Base-by-base conservation (phyloP, 495 filamentous ascomycete species). In the Lasiosphaeris hirsuta region DNA sequence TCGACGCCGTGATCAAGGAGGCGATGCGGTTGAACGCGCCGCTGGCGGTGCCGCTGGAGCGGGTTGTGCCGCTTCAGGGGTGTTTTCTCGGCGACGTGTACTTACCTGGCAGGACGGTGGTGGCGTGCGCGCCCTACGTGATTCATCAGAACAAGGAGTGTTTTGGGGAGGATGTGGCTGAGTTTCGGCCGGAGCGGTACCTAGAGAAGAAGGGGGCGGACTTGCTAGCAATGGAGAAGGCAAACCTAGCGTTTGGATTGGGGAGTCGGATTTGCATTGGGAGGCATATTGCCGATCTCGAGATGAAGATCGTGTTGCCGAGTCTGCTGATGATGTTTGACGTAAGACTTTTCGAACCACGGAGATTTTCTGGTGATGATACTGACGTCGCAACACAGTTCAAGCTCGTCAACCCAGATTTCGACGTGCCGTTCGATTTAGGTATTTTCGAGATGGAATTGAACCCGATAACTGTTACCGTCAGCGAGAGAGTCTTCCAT, bases 291-390 rank as follows among this genome's bases (percentile, higher is more conserved):
- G 78, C 78, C 38, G 67, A 81, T 57, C 51, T 88, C 62, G 84
- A 87, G 67, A 80, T 87, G 45, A 83, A 85, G 58, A 86, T 87
- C 67, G 60, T 87, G 10, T 75, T 87, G 36, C 83, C 86, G 39
- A 81, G 78, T 36, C 71, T 88, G 44, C 69, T 87, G 8, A 61
- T 63, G 60, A 61, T 59, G 37, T 64, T 63, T 36, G 59, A 64
- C 37, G 65, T 68, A 15, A 58, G 68, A 59, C 41, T 18, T 17
- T 76, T 57, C 50, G 34, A 23, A 9, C 33, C 34, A 33, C 39
- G 23, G 2, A 30, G 9, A 10, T 34, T 43, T 34, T 30, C 1
- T 51, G 41, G 10, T 7, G 41, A 6, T 44, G 30, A 46, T 10
- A 15, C 43, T 46, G 10, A 46, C 18, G 17, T 7, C 4, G 10